Evolutionary conservation across 768 basidiomycete genomes (phyloP).

Genomic region (Royoungia palumana): DNA sequence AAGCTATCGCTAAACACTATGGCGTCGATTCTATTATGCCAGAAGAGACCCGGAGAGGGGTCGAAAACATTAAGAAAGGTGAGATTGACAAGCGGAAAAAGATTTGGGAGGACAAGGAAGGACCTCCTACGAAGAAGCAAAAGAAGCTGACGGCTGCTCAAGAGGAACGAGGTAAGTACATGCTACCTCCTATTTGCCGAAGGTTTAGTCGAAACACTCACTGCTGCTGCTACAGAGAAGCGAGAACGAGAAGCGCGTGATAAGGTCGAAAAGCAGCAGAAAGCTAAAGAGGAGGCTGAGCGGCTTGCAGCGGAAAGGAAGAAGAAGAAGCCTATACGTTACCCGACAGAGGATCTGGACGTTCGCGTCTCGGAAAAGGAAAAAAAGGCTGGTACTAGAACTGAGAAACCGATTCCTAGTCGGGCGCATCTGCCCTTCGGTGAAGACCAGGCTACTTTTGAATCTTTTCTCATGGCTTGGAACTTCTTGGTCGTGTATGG

Average conservation of each 20-base stretch:
- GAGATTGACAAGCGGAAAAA: slow-evolving; percentile 94
- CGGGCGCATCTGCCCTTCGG: slow-evolving; percentile 65
- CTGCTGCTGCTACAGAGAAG: slow-evolving; percentile 49
- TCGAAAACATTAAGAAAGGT: slow-evolving; percentile 76
- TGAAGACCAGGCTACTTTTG: slow-evolving; percentile 61
- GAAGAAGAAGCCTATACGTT: slow-evolving; percentile 87
- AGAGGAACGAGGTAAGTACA: slow-evolving; percentile 63
- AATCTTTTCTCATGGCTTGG: slow-evolving; percentile 88
- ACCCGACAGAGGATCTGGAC: slow-evolving; percentile 91
- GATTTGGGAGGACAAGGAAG: slow-evolving; percentile 85
- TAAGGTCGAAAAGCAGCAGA: slow-evolving; percentile 61
- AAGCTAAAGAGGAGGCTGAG: slow-evolving; percentile 69
- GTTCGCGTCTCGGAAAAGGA: slow-evolving; percentile 78
- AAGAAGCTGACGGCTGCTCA: slow-evolving; percentile 73
- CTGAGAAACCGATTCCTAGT: slow-evolving; percentile 65
- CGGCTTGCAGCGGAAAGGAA: slow-evolving; percentile 73
- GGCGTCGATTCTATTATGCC: slow-evolving; percentile 85
- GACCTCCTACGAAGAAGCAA: slow-evolving; percentile 75
- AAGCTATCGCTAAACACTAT: slow-evolving; percentile 76
- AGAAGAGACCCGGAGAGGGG: slow-evolving; percentile 74
- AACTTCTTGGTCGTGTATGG: slow-evolving; percentile 93
- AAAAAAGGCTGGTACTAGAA: slow-evolving; percentile 70
- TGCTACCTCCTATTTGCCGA: slow-evolving; percentile 4
- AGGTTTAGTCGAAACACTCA: slow-evolving; percentile 27
- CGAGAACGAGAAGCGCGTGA: slow-evolving; percentile 68